Percentiles rank a stretch among this genome's conserved stretches.
phyloP scores from a whole-genome alignment of 805 yeast genomes.

The Starmerella apicola region DNA sequence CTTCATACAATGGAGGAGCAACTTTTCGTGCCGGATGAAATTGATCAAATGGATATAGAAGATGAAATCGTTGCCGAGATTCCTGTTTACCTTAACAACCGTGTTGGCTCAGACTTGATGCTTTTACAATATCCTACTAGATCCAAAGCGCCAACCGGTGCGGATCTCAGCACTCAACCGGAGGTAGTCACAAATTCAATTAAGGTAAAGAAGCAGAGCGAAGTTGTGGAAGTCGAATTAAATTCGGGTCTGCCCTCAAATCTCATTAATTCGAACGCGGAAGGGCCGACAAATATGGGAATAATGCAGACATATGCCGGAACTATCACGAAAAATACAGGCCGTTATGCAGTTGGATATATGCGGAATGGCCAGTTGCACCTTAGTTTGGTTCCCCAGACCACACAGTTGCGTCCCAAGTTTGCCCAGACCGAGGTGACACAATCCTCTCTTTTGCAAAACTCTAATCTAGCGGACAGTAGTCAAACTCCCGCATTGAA shows the following conservation, averaged over 20 bases:
- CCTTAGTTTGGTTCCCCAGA: constrained; percentile 50
- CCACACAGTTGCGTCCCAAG: constrained; percentile 69
- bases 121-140: constrained; percentile 55
- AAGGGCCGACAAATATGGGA: neutral
- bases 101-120: constrained; percentile 27
- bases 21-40: constrained; percentile 15
- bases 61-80: constrained; percentile 52
- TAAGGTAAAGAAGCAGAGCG: constrained; percentile 48
- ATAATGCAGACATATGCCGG: constrained; percentile 55
- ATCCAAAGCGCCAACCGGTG: neutral
- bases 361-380: constrained; percentile 36
- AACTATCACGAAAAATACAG: constrained; percentile 34
- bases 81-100: constrained; percentile 39
- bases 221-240: constrained; percentile 59
- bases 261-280: constrained; percentile 44
- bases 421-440: constrained; percentile 45
- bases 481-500: constrained; percentile 31
- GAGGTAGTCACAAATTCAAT: constrained; percentile 20
- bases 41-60: constrained; percentile 29
- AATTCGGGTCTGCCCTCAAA: constrained; percentile 52
- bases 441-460: constrained; percentile 5
- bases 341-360: constrained; percentile 30
- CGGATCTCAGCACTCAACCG: neutral
- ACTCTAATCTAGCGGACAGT: neutral
- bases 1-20: too few species aligned